Base-by-base conservation (phyloP, 257 asterid genomes). In the Salvia miltiorrhiza region DNA sequence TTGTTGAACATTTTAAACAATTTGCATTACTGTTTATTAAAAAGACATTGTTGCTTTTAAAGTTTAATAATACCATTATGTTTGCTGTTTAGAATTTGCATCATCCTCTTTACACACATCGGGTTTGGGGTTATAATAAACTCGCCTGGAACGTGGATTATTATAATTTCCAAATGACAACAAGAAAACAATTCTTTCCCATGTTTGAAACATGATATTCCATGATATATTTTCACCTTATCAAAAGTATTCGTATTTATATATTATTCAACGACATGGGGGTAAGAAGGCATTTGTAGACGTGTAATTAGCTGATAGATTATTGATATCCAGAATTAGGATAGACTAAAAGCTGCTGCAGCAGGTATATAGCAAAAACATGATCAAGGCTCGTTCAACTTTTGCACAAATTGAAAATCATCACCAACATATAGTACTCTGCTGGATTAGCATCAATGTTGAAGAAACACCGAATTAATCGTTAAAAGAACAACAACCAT, bases 141-240 rank as follows among this genome's bases (percentile, higher is more conserved):
- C 73, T 61, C 17, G 45, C 79, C 79, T 78, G 78, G 72, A 76
- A 72, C 53, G 69, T 37, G 75, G 68, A 65, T 53, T 70, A 67
- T 41, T 62, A 64, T 13, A 71, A 47, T 21, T 48, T 61, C 43
- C 73, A 57, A 73, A 57, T 65, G 40, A 49, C 57, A 70, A 21
- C 49, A 13, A 26, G 58, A 35, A 45, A 30, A 57, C 24, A 64
- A 17, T 45, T 23, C 7, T 16, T 20, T 33, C 58, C 32, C 69
- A 30, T 41, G 71, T 48, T 30, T 57, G 63, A 59, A 73, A 64
- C 24, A 68, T 24, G 37, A 35, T 55, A 48, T 32, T 67, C 63
- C 52, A 48, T 30, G 20, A 55, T 45, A 10, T 37, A 63, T 23
- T 35, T 72, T 63, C 63, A 37, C 28, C 54, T 45, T 49, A 63